These are phyloP conservation scores for Candida bentonensis DNA, from an alignment of 805 yeast species.

Conservation along the genomic window DNA sequence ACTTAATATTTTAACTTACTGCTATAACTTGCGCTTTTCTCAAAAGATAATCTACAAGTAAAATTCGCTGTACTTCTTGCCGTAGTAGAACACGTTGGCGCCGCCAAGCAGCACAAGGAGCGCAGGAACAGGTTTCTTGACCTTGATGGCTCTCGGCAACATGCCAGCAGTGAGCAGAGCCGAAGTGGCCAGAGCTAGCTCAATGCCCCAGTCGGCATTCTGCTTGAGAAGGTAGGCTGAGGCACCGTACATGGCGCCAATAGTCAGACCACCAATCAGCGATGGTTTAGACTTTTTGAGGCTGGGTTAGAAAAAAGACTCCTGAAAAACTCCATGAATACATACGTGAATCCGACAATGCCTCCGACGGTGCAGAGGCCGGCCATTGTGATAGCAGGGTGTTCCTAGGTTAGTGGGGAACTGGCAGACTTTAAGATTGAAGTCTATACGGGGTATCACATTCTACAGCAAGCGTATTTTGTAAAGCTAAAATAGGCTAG, in stretches of 20 bases:
- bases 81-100: conserved; percentile 52
- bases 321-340: conserved; percentile 1
- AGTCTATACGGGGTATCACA: no score
- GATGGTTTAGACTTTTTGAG: conserved; percentile 70
- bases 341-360: conserved; percentile 45
- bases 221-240: conserved; percentile 52
- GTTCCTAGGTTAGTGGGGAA: conserved; percentile 45
- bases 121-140: conserved; percentile 65
- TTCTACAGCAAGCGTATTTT: no score
- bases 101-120: conserved; percentile 49
- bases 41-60: conserved; percentile 20
- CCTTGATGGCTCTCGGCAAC: conserved; percentile 49
- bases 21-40: no score
- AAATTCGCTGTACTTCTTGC: conserved; percentile 61
- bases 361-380: conserved; percentile 62
- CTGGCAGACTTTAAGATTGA: no score
- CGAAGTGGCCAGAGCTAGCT: conserved; percentile 64
- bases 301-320: conserved; percentile 10
- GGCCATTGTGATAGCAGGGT: conserved; percentile 60
- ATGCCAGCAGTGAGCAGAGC: conserved; percentile 56
- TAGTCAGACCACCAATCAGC: conserved; percentile 52
- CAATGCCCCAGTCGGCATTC: conserved; percentile 70
- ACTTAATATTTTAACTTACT: background rate
- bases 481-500: no score
- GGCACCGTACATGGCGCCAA: conserved; percentile 24